A percentile compares a stretch with the other conserved stretches of the same genome.
phyloP scores from a whole-genome alignment of 768 basidiomycete species.

The Mycena galopus region DNA sequence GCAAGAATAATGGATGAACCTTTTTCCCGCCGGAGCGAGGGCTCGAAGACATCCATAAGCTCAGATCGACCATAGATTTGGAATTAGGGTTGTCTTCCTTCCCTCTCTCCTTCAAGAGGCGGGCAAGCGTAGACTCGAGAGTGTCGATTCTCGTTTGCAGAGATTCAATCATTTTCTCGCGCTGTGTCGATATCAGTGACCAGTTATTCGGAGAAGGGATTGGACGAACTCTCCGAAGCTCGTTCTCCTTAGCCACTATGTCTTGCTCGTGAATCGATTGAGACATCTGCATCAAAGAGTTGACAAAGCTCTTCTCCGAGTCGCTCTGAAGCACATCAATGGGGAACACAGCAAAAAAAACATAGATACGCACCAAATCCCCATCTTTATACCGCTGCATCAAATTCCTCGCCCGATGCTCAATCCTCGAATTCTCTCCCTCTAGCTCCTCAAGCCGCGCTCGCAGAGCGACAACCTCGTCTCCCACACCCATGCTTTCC shows the following conservation, averaged over 20 bases:
- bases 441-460: slow-evolving; percentile 36
- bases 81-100: slow-evolving; percentile 39
- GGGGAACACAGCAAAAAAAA: neutral
- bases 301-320: slow-evolving; percentile 63
- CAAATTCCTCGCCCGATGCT: slow-evolving; percentile 45
- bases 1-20: slow-evolving; percentile 8
- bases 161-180: slow-evolving; percentile 60
- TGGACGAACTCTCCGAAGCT: slow-evolving; percentile 62
- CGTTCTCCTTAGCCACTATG: slow-evolving; percentile 66
- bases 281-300: slow-evolving; percentile 58
- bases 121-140: slow-evolving; percentile 62
- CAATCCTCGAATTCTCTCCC: slow-evolving; percentile 43
- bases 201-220: slow-evolving; percentile 7
- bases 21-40: slow-evolving; percentile 38
- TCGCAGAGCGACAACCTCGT: slow-evolving; percentile 31
- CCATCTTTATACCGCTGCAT: slow-evolving; percentile 58
- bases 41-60: slow-evolving; percentile 55
- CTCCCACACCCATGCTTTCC: slow-evolving; percentile 20
- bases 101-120: slow-evolving; percentile 55
- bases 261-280: slow-evolving; percentile 66
- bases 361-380: slow-evolving; percentile 56
- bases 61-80: slow-evolving; percentile 57
- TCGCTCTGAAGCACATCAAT: slow-evolving; percentile 53
- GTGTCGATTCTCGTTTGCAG: slow-evolving; percentile 59
- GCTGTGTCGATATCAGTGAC: slow-evolving; percentile 46